Percentiles rank a stretch among this genome's conserved stretches.
Evolutionary conservation across 2,329 filamentous ascomycete species (phyloP).

Genomic region (Aspergillus sp.): DNA sequence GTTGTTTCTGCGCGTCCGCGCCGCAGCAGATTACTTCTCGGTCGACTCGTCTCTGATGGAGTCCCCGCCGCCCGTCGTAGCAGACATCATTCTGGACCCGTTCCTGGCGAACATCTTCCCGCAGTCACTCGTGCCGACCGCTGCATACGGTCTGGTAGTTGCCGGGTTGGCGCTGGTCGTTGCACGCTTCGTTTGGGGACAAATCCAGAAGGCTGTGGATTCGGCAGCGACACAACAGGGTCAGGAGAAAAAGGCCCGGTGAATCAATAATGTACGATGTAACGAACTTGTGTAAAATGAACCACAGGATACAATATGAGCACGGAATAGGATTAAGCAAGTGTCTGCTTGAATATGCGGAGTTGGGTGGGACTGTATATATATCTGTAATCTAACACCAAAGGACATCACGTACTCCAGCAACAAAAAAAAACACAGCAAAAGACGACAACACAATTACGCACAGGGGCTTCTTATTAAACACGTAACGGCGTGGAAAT

Average conservation of each 20-base stretch:
- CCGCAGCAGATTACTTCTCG: constrained; percentile 83
- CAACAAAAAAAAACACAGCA: too few relatives aligned
- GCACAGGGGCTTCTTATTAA: background rate
- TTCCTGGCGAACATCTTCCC: constrained; percentile 79
- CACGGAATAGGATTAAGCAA: too few relatives aligned
- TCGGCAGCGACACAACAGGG: background rate
- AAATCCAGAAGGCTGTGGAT: constrained; percentile 24
- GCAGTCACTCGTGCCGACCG: constrained; percentile 70
- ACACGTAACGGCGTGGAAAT: background rate
- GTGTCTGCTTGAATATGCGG: too few relatives aligned
- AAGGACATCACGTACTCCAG: background rate
- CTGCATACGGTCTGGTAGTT: constrained; percentile 65
- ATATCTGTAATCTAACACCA: too few relatives aligned
- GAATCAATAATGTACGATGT: background rate
- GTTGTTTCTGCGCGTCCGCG: constrained; percentile 70
- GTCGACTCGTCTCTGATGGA: constrained; percentile 73
- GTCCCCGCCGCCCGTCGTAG: constrained; percentile 68
- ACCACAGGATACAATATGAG: too few relatives aligned
- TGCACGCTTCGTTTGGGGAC: constrained; percentile 24
- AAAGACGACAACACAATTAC: background rate
- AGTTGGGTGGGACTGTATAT: too few relatives aligned
- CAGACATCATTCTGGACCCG: constrained; percentile 83
- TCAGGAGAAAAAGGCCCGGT: constrained; percentile 17
- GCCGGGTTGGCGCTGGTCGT: constrained; percentile 54
- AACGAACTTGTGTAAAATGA: background rate